Evolutionary conservation across 805 yeast genomes (phyloP), one percentile per base, ranked within the genome.

Genomic region (Metschnikowia vanudenii): DNA sequence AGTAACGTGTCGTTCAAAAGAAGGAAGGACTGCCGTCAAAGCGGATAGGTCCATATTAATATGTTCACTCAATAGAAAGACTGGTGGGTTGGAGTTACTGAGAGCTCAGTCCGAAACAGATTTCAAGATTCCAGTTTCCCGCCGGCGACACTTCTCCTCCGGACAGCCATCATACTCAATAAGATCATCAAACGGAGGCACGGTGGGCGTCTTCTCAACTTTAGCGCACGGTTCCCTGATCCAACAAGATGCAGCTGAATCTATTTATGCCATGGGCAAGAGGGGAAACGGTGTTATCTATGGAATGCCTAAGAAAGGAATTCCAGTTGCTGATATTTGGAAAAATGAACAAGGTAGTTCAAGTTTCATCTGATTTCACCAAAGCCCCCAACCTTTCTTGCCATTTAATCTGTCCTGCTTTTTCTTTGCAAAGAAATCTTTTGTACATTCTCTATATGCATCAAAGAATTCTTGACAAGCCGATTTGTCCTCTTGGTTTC

Each of bases 361-460:
- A 3, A 11, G 9, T 16, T 31, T 35, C 13, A 19, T 37, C 5
- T 44, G 19, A 22, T 18, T 32, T 47, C 34, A 67, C 74, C 73
- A 69, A 37, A 59, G 61, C 2, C 75, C 75, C 77, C 77, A 72
- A 9, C 77, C 77, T 22, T 68, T 68, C 45, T 57, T 65, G 0
- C 77, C 77, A 26, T 65, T 62, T 20, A 47, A 52, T 43, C 58
- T 62, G 46, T 72, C 77, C 42, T 63, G 55, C 49, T 57, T 68
- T 55, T 59, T 67, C 51, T 71, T 69, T 29, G 58, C 61, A 49
- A 71, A 72, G 48, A 72, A 72, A 50, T 69, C 74, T 33, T 53
- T 54, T 24, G 55, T 29, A 68, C 99, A 92, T 59, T 92, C 99
- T 49, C 92, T 75, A 63, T 92, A 92, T 0, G 97, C 97, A 57